Evolutionary conservation across 768 basidiomycete species (phyloP), one percentile per base, ranked within the genome.

Genomic region (Panus rudis): DNA sequence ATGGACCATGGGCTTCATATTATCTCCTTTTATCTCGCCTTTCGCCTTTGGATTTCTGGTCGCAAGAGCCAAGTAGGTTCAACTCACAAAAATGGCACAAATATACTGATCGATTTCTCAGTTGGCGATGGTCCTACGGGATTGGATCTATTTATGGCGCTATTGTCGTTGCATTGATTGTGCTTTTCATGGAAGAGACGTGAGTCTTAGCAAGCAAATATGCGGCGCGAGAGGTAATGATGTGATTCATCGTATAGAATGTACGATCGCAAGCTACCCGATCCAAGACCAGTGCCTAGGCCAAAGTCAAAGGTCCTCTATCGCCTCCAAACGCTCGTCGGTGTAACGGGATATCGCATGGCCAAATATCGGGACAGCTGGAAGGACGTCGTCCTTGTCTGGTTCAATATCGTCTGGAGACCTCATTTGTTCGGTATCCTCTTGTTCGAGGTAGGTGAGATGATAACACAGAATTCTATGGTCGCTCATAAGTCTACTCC

Each of bases 1-100:
- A 39, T 83, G 81, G 82, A 83, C 81, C 3, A 77, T 84, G 72
- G 83, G 80, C 1, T 81, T 84, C 63, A 72, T 84, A 53, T 57
- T 81, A 21, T 79, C 79, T 12, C 79, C 76, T 8, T 78, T 78
- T 65, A 52, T 76, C 8, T 79, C 78, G 2, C 83, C 82, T 0
- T 82, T 81, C 53, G 68, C 74, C 1, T 78, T 82, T 48, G 81
- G 83, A 3, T 85, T 82, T 66, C 64, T 84, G 4, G 77, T 78
- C 3, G 80, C 79, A 0, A 65, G 73, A 4, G 67, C 72, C 14
- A 68, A 63, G 55, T 68, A 38, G 31, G 55, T 45, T 12, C 6
- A 46, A 52, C 23, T 54, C 50, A 16, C 46, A 41, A 16, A 6
- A 30, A 25, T 12, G 2, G 20, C 11, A 24, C 12, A 6, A 2